Evolutionary conservation across 495 filamentous ascomycete species (phyloP), one percentile per base, ranked within the genome.

Genomic region (Penicillium desertorum): DNA sequence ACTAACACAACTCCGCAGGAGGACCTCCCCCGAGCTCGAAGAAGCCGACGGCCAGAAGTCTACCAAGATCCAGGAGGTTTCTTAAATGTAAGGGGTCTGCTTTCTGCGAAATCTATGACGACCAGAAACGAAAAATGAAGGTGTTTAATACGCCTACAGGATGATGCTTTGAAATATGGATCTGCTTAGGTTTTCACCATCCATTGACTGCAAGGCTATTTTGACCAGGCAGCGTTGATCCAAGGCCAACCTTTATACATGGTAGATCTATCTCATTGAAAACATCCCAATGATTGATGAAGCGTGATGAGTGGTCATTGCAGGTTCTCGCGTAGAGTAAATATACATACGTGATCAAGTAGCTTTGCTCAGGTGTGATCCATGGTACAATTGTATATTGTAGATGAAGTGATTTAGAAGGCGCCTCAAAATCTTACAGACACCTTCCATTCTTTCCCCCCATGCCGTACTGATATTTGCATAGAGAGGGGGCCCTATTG

Each of bases 21-120:
- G 12, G 85, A 85, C 3, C 81, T 86, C 74, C 83, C 83, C 86
- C 41, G 83, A 79, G 58, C 80, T 86, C 34, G 81, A 84, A 54
- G 79, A 79, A 32, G 67, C 64, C 37, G 75, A 75, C 0, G 37
- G 2, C 37, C 72, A 79, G 66, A 65, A 75, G 67, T 65, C 76
- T 11, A 41, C 69, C 57, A 84, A 83, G 76, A 83, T 84, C 61
- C 73, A 85, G 74, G 83, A 85, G 70, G 73, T 84, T 34, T 74
- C 79, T 62, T 83, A 79, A 70, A 67, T 51, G 14, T 16, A 14
- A 39, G n/a, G 49, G 22, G 19, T n/a, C 32, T 63, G 36, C 36
- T 42, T 46, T 63, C 61, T 62, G 57, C 58, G 56, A 57, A 64
- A 57, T 64, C 39, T 52, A 59, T 62, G 59, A 68, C 58, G 66